Evolutionary conservation across 1,284 basidiomycete genomes (phyloP).

Genomic region (Cryptococcus jaspeensis): DNA sequence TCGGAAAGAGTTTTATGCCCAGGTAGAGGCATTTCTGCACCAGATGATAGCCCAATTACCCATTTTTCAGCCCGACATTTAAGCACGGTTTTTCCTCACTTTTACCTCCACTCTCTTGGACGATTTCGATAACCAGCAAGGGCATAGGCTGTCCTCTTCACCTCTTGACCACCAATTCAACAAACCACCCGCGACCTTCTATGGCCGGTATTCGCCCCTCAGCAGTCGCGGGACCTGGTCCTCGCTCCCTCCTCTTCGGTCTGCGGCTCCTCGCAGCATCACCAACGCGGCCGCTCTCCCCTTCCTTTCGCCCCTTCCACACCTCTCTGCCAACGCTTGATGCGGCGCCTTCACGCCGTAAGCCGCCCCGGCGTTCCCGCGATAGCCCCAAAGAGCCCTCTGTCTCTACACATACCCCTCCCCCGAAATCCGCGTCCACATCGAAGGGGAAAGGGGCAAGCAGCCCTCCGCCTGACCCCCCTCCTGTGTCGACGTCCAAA

Average conservation of each 20-base stretch:
- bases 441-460: no score
- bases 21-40: no score
- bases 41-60: background rate
- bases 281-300: background rate
- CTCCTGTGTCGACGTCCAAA: no score
- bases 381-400: no score
- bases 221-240: constrained; percentile 14
- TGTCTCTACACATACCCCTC: no score
- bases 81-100: background rate
- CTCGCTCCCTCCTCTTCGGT: constrained; percentile 12
- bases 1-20: no score
- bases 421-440: no score
- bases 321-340: background rate
- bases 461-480: no score
- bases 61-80: background rate
- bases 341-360: background rate
- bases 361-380: no score
- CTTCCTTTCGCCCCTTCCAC: background rate
- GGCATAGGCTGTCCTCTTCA: background rate
- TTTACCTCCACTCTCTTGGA: constrained; percentile 1
- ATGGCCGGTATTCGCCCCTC: constrained; percentile 1
- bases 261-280: background rate
- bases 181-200: background rate
- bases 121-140: background rate
- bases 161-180: background rate